phyloP scores from a whole-genome alignment of 441 rosid genomes.

The Pelargonium australe region DNA sequence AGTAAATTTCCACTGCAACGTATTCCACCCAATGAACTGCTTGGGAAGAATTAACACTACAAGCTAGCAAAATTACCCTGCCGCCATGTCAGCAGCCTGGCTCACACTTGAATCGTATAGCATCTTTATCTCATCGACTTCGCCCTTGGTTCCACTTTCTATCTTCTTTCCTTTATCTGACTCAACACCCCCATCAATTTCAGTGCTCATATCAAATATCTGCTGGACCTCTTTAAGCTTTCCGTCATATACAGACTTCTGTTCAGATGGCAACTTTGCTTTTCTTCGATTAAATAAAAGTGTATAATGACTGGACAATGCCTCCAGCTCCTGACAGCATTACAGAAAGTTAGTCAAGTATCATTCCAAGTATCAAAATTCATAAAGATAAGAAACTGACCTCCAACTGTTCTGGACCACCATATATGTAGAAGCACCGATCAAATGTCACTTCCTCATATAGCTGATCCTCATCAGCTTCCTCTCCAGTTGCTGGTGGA shows the following conservation, averaged over 20 bases:
- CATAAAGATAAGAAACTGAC: conserved; percentile 32
- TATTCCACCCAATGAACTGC: neutral
- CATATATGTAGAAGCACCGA: conserved; percentile 95
- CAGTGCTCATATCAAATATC: conserved; percentile 51
- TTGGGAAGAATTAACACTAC: neutral
- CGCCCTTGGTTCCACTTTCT: conserved; percentile 53
- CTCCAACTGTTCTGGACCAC: conserved; percentile 98
- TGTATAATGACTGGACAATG: conserved; percentile 77
- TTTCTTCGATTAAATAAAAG: conserved; percentile 79
- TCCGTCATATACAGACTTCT: conserved; percentile 61
- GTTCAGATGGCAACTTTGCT: conserved; percentile 67
- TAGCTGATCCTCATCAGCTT: conserved; percentile 56
- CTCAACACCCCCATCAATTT: conserved; percentile 48
- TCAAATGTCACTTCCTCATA: conserved; percentile 86
- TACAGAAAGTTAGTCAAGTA: conserved; percentile 10
- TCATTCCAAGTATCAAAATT: conserved; percentile 20
- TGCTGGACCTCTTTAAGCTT: conserved; percentile 82
- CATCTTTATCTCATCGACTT: conserved; percentile 65
- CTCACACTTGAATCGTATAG: conserved; percentile 72
- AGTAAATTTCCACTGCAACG: neutral
- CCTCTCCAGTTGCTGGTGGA: conserved; percentile 30
- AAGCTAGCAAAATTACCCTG: conserved; percentile 49
- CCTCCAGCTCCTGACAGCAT: conserved; percentile 80
- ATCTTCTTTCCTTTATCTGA: conserved; percentile 78
- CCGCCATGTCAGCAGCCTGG: conserved; percentile 98